phyloP scores from a whole-genome alignment of 2,329 filamentous ascomycete genomes.

The Xylaria sp. region DNA sequence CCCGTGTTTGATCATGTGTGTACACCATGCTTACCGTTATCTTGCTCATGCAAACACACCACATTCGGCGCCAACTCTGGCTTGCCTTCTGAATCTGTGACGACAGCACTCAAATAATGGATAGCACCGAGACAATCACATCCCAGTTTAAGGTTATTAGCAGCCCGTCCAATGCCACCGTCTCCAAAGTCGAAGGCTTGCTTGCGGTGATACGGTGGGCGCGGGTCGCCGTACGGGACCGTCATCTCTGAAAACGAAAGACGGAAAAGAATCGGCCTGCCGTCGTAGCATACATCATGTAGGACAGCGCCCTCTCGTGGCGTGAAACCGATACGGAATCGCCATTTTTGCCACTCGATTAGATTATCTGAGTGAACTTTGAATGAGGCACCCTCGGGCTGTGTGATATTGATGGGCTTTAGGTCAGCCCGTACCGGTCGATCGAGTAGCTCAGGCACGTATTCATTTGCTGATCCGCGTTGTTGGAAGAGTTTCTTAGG shows the following conservation, averaged over 20 bases:
- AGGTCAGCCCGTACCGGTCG: conserved; percentile 61
- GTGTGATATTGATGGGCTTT: conserved; percentile 78
- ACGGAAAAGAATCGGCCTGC: conserved; percentile 68
- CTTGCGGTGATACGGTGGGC: conserved; percentile 72
- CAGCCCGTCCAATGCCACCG: conserved; percentile 70
- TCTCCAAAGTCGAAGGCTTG: conserved; percentile 77
- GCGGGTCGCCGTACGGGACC: conserved; percentile 71
- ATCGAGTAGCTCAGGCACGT: conserved; percentile 63
- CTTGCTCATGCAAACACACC: conserved; percentile 76
- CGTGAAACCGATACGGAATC: conserved; percentile 72
- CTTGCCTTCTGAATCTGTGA: conserved; percentile 64
- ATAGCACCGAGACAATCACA: conserved; percentile 77
- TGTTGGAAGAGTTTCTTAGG: conserved; percentile 60
- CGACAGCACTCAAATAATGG: conserved; percentile 64
- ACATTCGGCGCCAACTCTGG: conserved; percentile 67
- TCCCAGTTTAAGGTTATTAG: conserved; percentile 74
- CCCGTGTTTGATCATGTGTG: not conserved
- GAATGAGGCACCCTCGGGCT: conserved; percentile 59
- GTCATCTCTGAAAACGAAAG: conserved; percentile 71
- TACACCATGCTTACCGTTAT: conserved; percentile 57
- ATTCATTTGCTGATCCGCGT: conserved; percentile 55
- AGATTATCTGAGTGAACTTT: conserved; percentile 47
- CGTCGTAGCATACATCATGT: conserved; percentile 71
- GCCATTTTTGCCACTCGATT: conserved; percentile 59
- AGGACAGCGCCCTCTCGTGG: conserved; percentile 70